These are phyloP conservation scores for Pittosporum tobira DNA, from an alignment of 129 eudicot genomes.

Conservation along the genomic window DNA sequence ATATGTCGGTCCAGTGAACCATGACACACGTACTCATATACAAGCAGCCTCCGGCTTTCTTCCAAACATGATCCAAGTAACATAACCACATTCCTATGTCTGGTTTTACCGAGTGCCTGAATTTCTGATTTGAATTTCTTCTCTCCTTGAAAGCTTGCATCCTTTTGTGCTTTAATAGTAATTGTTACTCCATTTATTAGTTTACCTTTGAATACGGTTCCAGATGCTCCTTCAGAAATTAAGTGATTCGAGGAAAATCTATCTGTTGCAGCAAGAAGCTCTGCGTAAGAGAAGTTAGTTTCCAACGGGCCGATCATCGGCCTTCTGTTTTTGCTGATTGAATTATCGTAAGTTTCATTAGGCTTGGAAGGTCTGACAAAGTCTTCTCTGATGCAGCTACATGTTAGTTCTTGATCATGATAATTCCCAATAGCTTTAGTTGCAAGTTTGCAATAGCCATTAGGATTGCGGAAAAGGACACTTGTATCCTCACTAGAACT, in stretches of 20 bases:
- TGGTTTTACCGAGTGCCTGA: constrained; percentile 25
- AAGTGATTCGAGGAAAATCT: constrained; percentile 33
- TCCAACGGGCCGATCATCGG: constrained; percentile 15
- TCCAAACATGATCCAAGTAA: constrained; percentile 30
- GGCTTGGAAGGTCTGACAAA: background rate
- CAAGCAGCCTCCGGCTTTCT: constrained; percentile 13
- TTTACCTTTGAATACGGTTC: constrained; percentile 26
- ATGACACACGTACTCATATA: constrained; percentile 33
- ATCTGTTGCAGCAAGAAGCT: constrained; percentile 33
- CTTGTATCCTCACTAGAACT: constrained; percentile 19
- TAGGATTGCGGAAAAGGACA: constrained; percentile 11
- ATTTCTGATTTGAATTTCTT: constrained; percentile 29
- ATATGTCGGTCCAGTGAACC: constrained; percentile 39
- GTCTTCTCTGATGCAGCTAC: constrained; percentile 1
- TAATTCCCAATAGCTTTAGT: background rate
- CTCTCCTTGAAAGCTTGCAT: constrained; percentile 7
- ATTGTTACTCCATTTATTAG: constrained; percentile 14
- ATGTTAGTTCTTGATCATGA: constrained; percentile 4
- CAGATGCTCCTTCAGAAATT: constrained; percentile 35
- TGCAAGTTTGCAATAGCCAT: constrained; percentile 15
- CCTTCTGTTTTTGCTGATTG: constrained; percentile 29
- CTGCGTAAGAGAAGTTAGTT: constrained; percentile 19
- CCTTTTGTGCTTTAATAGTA: constrained; percentile 30
- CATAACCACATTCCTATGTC: constrained; percentile 29
- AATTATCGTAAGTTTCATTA: constrained; percentile 12